Conservation (phyloP, 371 early-diverging fungal species). For the Apophysomyces variabilis region DNA sequence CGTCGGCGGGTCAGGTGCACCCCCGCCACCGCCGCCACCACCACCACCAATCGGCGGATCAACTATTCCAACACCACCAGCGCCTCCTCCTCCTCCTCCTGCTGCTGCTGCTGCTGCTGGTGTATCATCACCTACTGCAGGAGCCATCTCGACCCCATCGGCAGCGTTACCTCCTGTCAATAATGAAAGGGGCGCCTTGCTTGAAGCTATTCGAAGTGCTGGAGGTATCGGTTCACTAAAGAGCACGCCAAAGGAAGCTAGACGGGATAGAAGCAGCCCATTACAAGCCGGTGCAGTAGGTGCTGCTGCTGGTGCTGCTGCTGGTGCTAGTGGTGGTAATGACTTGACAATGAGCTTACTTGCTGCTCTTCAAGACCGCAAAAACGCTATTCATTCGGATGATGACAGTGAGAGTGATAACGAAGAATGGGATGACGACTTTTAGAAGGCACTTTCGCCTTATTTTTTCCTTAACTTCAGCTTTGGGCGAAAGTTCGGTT, state of each 20-base stretch:
- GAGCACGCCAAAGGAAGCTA: conserved; percentile 32
- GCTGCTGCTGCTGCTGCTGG: background rate
- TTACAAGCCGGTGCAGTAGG: conserved; percentile 17
- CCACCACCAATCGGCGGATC: conserved; percentile 12
- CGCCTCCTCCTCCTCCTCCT: conserved; percentile 27
- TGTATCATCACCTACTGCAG: conserved; percentile 12
- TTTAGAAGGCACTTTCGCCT: background rate
- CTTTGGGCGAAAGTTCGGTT: no score
- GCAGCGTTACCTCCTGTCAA: background rate
- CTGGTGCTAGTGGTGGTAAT: conserved; percentile 18
- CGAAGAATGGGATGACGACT: conserved; percentile 31
- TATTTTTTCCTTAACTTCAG: no score
- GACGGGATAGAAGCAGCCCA: conserved; percentile 38
- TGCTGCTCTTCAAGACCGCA: conserved; percentile 28
- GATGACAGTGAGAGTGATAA: conserved; percentile 21
- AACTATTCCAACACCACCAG: conserved; percentile 14
- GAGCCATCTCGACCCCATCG: conserved; percentile 11
- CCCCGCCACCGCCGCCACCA: conserved; percentile 23
- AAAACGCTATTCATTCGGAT: conserved; percentile 27
- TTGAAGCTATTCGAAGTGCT: conserved; percentile 48
- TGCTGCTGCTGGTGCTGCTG: conserved; percentile 15
- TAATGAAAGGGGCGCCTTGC: conserved; percentile 36
- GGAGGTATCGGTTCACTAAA: conserved; percentile 42
- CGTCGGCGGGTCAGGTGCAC: conserved; percentile 2
- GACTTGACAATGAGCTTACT: conserved; percentile 24